A percentile compares a stretch with the other conserved stretches of the same genome.
phyloP scores from a whole-genome alignment of 176 grass and related monocot species.

The Canna indica region DNA sequence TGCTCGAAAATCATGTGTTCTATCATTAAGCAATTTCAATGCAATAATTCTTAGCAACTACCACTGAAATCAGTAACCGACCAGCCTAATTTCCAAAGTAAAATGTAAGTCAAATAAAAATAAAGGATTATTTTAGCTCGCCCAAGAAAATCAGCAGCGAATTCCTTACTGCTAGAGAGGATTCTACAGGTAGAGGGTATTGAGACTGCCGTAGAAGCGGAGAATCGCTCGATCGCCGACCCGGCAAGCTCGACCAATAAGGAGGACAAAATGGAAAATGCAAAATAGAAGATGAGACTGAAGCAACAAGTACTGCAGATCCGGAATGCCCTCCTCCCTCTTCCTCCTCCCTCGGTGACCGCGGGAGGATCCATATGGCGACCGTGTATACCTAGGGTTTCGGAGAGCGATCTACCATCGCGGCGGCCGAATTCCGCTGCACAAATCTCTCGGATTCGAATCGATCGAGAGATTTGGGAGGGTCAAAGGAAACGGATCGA shows the following conservation, averaged over 20 bases:
- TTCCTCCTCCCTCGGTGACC: neutral
- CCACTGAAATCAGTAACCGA: neutral
- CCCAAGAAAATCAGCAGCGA: neutral
- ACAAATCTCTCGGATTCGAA: neutral
- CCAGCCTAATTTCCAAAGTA: neutral
- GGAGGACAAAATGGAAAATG: conserved; percentile 64
- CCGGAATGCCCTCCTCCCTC: conserved; percentile 6
- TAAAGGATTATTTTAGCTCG: neutral
- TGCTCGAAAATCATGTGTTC: too few relatives aligned
- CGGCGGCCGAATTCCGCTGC: neutral
- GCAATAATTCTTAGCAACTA: neutral
- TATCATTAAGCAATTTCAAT: too few relatives aligned
- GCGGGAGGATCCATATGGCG: neutral
- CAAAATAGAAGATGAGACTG: conserved; percentile 41
- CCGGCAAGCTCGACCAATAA: conserved; percentile 56
- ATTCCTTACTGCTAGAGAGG: conserved; percentile 59
- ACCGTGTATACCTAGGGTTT: neutral
- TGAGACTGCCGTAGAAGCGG: conserved; percentile 46
- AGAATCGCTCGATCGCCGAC: conserved; percentile 54
- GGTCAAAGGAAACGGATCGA: neutral
- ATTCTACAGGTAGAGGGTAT: conserved; percentile 80
- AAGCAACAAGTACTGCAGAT: conserved; percentile 34
- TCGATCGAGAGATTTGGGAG: neutral
- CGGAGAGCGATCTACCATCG: neutral
- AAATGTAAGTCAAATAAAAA: neutral